These are phyloP conservation scores for Aureobasidium sp. DNA, from an alignment of 2,329 filamentous ascomycete genomes.

Conservation along the genomic window DNA sequence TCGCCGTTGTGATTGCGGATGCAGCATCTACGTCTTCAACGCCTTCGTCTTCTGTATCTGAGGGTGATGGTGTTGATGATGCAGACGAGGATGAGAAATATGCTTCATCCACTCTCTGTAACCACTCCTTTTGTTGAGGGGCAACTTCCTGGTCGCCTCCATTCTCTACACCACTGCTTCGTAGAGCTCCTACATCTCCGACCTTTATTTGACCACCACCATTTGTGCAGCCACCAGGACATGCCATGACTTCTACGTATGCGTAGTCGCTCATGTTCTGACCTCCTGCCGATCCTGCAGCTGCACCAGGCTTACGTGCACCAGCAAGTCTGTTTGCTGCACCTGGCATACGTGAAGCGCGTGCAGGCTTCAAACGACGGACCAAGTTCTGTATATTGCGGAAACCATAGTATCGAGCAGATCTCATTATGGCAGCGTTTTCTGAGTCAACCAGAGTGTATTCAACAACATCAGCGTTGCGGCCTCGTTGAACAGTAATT, in stretches of 20 bases:
- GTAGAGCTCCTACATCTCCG: constrained; percentile 55
- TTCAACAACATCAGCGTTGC: constrained; percentile 87
- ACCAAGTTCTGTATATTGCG: constrained; percentile 98
- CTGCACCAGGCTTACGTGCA: constrained; percentile 43
- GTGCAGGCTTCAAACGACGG: constrained; percentile 75
- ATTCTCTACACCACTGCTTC: constrained; percentile 27
- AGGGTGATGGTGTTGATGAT: constrained; percentile 16
- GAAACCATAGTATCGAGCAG: constrained; percentile 93
- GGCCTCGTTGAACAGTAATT: constrained; percentile 63
- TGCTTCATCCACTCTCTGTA: constrained; percentile 59
- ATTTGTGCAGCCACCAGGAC: constrained; percentile 96
- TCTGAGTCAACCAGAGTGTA: constrained; percentile 56
- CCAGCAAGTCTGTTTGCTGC: constrained; percentile 50
- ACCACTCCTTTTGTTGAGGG: constrained; percentile 34
- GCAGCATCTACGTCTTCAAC: background rate
- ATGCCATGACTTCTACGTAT: constrained; percentile 99
- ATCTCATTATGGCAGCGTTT: constrained; percentile 51
- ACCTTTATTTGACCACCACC: constrained; percentile 92
- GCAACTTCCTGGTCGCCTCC: constrained; percentile 24
- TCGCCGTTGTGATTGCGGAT: background rate
- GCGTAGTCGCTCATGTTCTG: constrained; percentile 53
- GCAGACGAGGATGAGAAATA: constrained; percentile 19
- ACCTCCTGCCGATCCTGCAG: constrained; percentile 24
- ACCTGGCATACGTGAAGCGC: constrained; percentile 69
- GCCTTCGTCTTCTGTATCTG: constrained; percentile 18